phyloP scores from a whole-genome alignment of 352 stramenopile genomes.

The Globisporangium iwayamae region DNA sequence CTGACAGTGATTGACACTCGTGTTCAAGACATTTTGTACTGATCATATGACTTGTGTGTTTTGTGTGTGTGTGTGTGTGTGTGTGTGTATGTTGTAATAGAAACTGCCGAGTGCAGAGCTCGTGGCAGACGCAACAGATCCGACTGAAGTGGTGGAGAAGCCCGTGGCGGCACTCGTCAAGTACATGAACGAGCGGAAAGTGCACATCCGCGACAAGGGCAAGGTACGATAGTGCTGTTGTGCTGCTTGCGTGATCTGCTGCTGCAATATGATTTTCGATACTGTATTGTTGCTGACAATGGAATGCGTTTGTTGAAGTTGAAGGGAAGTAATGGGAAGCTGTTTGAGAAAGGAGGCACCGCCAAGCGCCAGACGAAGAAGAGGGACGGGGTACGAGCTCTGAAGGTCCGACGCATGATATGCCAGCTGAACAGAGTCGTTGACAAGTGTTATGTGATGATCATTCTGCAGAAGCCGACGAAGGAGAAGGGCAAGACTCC shows the following conservation, averaged over 20 bases:
- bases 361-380: slow-evolving; percentile 37
- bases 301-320: neutral
- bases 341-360: slow-evolving; percentile 31
- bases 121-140: slow-evolving; percentile 46
- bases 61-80: neutral
- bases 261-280: too few relatives aligned
- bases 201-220: slow-evolving; percentile 55
- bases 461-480: slow-evolving; percentile 11
- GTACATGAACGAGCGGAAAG: slow-evolving; percentile 78
- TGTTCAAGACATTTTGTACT: neutral
- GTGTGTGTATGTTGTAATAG: slow-evolving; percentile 20
- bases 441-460: too few relatives aligned
- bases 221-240: slow-evolving; percentile 31
- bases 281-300: too few relatives aligned
- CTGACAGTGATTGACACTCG: too few relatives aligned
- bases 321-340: slow-evolving; percentile 35
- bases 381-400: slow-evolving; percentile 32
- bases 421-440: neutral
- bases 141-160: slow-evolving; percentile 48
- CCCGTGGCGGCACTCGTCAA: slow-evolving; percentile 73
- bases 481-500: slow-evolving; percentile 19
- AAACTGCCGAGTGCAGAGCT: slow-evolving; percentile 71
- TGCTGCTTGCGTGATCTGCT: too few relatives aligned
- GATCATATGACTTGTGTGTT: neutral
- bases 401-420: too few relatives aligned